Conservation (phyloP, 1,284 basidiomycete species). For the Tausonia pullulans region DNA sequence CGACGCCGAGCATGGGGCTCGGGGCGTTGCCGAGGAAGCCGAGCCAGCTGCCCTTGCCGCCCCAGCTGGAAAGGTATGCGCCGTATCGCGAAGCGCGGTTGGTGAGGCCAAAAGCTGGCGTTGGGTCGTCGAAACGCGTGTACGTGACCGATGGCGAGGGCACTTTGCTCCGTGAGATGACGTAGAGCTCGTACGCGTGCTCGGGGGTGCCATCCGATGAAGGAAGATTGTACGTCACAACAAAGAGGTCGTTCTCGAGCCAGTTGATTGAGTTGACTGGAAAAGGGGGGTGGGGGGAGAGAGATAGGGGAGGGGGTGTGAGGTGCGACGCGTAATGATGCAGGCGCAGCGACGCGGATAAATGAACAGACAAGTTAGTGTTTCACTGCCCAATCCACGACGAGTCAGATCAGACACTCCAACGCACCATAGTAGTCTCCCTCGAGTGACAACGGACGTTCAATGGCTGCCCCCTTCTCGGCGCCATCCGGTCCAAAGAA, state of each 20-base stretch:
- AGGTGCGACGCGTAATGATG: slow-evolving; percentile 15
- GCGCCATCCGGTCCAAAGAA: slow-evolving; percentile 43
- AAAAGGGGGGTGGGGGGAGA: neutral
- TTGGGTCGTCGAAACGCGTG: slow-evolving; percentile 34
- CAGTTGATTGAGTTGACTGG: slow-evolving; percentile 35
- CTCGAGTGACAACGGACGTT: slow-evolving; percentile 31
- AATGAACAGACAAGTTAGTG: too few species aligned
- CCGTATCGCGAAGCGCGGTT: slow-evolving; percentile 32
- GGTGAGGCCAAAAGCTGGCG: slow-evolving; percentile 32
- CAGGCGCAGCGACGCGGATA: too few species aligned
- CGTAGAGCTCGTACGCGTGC: slow-evolving; percentile 29
- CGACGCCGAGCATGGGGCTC: slow-evolving; percentile 33
- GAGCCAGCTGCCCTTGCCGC: slow-evolving; percentile 27
- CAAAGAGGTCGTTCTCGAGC: slow-evolving; percentile 45
- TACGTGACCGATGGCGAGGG: slow-evolving; percentile 23
- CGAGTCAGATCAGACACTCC: too few species aligned
- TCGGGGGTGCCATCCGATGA: slow-evolving; percentile 1
- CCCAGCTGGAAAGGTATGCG: slow-evolving; percentile 34
- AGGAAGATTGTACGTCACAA: slow-evolving; percentile 38
- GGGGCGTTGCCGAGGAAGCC: slow-evolving; percentile 38
- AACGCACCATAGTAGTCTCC: slow-evolving; percentile 23
- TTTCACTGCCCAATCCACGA: too few species aligned
- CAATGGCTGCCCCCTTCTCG: slow-evolving; percentile 35
- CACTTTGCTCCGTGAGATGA: slow-evolving; percentile 29
- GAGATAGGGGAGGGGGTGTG: neutral